These are phyloP conservation scores for Binderoboletus segoi DNA, from an alignment of 1,284 basidiomycete genomes.

Conservation along the genomic window DNA sequence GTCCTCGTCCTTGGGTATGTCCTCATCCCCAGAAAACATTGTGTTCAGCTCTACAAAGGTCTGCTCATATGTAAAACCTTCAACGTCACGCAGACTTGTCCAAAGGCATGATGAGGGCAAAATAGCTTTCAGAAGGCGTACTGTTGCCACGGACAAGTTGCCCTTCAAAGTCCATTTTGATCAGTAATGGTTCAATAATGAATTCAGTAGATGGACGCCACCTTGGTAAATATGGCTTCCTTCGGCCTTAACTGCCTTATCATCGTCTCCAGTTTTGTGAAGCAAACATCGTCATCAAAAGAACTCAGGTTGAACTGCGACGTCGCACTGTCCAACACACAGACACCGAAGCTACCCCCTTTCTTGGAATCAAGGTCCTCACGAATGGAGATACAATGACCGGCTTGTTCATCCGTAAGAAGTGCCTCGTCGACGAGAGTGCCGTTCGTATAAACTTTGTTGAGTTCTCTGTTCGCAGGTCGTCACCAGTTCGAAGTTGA, in stretches of 20 bases:
- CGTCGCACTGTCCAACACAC: constrained; percentile 94
- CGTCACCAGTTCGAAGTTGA: background rate
- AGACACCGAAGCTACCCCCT: constrained; percentile 80
- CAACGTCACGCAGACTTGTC: constrained; percentile 82
- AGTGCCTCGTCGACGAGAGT: constrained; percentile 93
- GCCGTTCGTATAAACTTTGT: constrained; percentile 96
- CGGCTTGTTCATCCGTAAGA: constrained; percentile 91
- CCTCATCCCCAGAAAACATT: constrained; percentile 60
- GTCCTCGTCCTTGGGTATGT: constrained; percentile 49
- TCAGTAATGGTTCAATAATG: background rate
- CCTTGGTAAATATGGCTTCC: constrained; percentile 93
- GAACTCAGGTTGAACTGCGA: constrained; percentile 92
- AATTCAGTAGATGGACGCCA: constrained; percentile 31
- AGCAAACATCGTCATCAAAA: constrained; percentile 91
- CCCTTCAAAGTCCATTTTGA: constrained; percentile 52
- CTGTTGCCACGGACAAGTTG: constrained; percentile 80
- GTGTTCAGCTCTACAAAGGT: constrained; percentile 72
- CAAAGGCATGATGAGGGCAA: constrained; percentile 82
- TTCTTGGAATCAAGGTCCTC: constrained; percentile 55
- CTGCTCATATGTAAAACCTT: constrained; percentile 77
- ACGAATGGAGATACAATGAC: constrained; percentile 92
- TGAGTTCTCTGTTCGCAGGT: constrained; percentile 69
- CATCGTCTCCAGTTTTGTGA: constrained; percentile 92
- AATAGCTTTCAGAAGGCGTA: constrained; percentile 77
- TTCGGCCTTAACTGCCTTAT: constrained; percentile 93